Percentiles rank a stretch among this genome's conserved stretches.
These are phyloP conservation scores for Sequoia sempervirens DNA, from an alignment of 75 land plant genomes.

Conservation along the genomic window DNA sequence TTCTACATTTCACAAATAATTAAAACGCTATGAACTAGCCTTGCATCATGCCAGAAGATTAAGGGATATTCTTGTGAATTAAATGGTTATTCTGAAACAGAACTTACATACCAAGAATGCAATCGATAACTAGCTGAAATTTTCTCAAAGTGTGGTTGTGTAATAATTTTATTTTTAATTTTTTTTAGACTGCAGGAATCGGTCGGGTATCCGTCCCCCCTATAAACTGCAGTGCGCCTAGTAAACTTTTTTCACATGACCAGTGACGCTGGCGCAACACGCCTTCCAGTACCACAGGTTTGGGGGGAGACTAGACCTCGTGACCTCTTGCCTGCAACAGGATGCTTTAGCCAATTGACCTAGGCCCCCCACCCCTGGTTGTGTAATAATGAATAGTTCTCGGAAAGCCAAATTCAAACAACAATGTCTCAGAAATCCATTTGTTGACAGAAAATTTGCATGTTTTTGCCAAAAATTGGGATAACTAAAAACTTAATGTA, in stretches of 20 bases:
- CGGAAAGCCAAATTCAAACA: not conserved
- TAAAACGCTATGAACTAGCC: not conserved
- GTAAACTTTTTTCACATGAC: too few relatives aligned
- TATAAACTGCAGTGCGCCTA: too few relatives aligned
- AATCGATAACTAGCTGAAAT: not conserved
- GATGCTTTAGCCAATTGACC: too few relatives aligned
- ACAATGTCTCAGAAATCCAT: not conserved
- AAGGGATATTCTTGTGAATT: not conserved
- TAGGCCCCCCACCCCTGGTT: too few relatives aligned
- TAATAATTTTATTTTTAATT: too few relatives aligned
- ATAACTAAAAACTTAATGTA: not conserved
- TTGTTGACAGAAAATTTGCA: not conserved
- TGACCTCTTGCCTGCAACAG: too few relatives aligned
- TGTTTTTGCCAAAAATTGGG: not conserved
- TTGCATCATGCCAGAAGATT: not conserved
- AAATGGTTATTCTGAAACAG: not conserved
- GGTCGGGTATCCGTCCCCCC: too few relatives aligned
- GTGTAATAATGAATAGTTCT: not conserved
- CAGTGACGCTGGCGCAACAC: too few relatives aligned
- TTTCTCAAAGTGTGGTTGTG: not conserved
- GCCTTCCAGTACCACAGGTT: too few relatives aligned
- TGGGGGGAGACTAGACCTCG: too few relatives aligned
- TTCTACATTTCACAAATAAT: not conserved
- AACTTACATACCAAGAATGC: not conserved
- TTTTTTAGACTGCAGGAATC: too few relatives aligned